Evolutionary conservation across 495 filamentous ascomycete genomes (phyloP).

Genomic region (Penicillium soppii): DNA sequence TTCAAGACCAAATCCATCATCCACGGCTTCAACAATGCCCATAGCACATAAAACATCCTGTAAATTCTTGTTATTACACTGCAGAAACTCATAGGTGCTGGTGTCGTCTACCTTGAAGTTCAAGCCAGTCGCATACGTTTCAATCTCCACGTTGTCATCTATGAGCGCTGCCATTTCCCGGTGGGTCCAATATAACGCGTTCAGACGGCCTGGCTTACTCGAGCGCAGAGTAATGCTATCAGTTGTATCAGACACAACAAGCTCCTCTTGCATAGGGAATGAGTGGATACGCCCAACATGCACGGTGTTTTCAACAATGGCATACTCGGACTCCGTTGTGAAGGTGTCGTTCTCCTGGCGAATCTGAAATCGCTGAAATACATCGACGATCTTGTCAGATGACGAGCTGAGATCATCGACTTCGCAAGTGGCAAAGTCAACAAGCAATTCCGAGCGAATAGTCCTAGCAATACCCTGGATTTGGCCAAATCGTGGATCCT

Average conservation of each 20-base stretch:
- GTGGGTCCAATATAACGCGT: constrained; percentile 51
- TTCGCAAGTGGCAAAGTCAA: constrained; percentile 45
- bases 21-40: constrained; percentile 31
- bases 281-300: constrained; percentile 25
- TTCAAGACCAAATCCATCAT: constrained; percentile 41
- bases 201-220: constrained; percentile 17
- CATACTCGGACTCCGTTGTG: constrained; percentile 35
- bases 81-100: neutral
- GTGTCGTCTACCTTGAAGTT: constrained; percentile 29
- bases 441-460: constrained; percentile 36
- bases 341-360: neutral
- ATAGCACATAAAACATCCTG: constrained; percentile 39
- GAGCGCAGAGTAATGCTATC: constrained; percentile 12
- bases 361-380: constrained; percentile 26
- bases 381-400: constrained; percentile 8
- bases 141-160: constrained; percentile 29
- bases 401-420: constrained; percentile 24
- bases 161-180: constrained; percentile 3
- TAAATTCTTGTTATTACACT: neutral
- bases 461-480: constrained; percentile 42
- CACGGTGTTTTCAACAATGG: constrained; percentile 20
- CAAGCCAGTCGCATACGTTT: constrained; percentile 23
- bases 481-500: constrained; percentile 35
- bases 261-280: constrained; percentile 13
- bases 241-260: neutral